Base-by-base conservation (phyloP, 2,329 filamentous ascomycete genomes). In the Coniochaeta prunicola region DNA sequence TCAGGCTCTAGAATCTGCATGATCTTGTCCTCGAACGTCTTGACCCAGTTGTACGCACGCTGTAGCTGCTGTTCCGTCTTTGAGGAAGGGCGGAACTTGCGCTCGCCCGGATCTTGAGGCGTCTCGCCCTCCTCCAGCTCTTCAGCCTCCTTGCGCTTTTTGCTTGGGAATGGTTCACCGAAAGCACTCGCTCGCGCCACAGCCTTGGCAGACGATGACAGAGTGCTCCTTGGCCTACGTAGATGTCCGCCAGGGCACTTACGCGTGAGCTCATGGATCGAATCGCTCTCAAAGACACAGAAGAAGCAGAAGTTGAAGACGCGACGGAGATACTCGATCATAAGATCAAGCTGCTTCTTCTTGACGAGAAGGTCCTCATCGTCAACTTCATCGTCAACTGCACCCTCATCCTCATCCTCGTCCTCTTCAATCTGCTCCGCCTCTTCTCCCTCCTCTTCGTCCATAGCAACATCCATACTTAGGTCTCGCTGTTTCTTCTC, bases 261-360 rank as follows among this genome's bases (percentile, higher is more conserved):
- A 60, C 94, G 87, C 42, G 91, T 92, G 64, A 99, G 80, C 75
- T 99, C 94, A 69, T 99, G 94, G 24, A 97, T 88, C 0, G 93
- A 97, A 73, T 99, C 94, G 69, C 92, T 94, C 75, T 99, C 94
- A 66, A 99, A 97, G 5, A 99, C 96, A 72, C 94, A 99, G 78
- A 97, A 99, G 80, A 99, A 97, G 78, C 94, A 99, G 76, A 99
- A 97, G 75, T 94, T 97, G 81, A 96, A 96, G 57, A 99, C 94
- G 17, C 94, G 88, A 57, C 94, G 91, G 60, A 99, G 82, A 71
- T 99, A 99, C 75, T 99, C 94, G 57, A 97, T 94, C 72, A 96
- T 82, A 36, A 99, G 80, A 74, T 99, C 94, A 56, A 99, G 84
- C 69, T 94, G 92, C 80, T 99, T 97, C 83, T 97, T 97, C 80